Base-by-base conservation (phyloP, 192 early-diverging fungal species). In the Backusella parvicylindrica region DNA sequence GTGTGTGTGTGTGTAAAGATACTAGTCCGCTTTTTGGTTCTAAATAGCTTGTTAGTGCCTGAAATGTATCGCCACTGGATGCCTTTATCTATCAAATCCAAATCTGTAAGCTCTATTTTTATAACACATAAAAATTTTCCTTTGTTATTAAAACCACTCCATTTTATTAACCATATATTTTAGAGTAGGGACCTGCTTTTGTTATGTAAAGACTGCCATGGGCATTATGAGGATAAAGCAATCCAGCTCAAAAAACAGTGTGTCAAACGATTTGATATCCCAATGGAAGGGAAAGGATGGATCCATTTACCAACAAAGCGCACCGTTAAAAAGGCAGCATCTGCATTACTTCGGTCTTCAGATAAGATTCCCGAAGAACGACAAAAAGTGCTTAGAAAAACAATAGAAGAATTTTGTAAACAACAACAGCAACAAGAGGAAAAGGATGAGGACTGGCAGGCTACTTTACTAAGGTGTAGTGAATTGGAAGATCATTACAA, bases 41-140 rank as follows among this genome's bases (percentile, higher is more conserved):
- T 7, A 64, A 23, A 6, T 68, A 41, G 31, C 4, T 56, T n/a
- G 16, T 6, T 67, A 76, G 76, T 83, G 13, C 82, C 82, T 49
- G 79, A 83, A n/a, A 80, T 83, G 78, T 83, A 83, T 64, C 68
- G 82, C 26, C 79, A 68, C 11, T 73, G 64, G 38, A 83, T 83
- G 82, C 82, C 82, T 15, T 26, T 76, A 15, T 13, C 53, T 12
- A 71, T 83, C 30, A 83, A 83, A 36, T 83, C 82, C 3, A 79
- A 83, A 64, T 73, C 82, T 33, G 82, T 83, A 74, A 50, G 76
- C 18, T 33, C 8, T 35, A 6, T n/a, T 8, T 49, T 28, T n/a
- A 18, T 50, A 9, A n/a, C 16, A 49, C 6, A 15, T 33, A 38
- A 49, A 15, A 38, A n/a, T n/a, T n/a, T n/a, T n/a, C 7, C 18